Conservation (phyloP, 805 yeast genomes). For the Kuraishia hungarica region DNA sequence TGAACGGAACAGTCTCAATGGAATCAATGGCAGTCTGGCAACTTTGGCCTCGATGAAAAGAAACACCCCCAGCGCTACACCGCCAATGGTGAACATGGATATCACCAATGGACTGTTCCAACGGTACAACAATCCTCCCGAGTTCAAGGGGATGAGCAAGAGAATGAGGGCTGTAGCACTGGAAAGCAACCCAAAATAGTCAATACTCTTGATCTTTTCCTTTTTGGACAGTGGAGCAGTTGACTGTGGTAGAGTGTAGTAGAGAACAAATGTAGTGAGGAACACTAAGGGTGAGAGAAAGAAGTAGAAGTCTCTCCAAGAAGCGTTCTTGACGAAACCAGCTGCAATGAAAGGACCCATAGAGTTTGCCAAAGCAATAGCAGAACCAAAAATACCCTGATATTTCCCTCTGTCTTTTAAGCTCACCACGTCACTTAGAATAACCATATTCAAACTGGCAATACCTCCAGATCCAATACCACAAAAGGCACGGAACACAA, state of each 20-base stretch:
- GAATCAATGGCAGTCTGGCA: constrained; percentile 46
- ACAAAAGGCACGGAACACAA: constrained; percentile 42
- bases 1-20: constrained; percentile 32
- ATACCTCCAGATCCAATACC: constrained; percentile 53
- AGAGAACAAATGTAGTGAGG: constrained; percentile 20
- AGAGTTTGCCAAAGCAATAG: constrained; percentile 43
- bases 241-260: constrained; percentile 26
- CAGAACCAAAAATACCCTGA: constrained; percentile 46
- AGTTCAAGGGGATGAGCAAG: constrained; percentile 45
- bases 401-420: constrained; percentile 45
- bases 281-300: constrained; percentile 33
- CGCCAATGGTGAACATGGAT: constrained; percentile 33
- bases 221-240: constrained; percentile 19
- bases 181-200: constrained; percentile 42
- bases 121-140: constrained; percentile 50
- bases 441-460: constrained; percentile 40
- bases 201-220: constrained; percentile 37
- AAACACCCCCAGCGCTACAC: constrained; percentile 29
- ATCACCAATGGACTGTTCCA: constrained; percentile 44
- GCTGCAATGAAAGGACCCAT: constrained; percentile 52
- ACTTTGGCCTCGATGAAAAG: constrained; percentile 40
- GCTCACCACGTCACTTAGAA: constrained; percentile 45
- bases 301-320: constrained; percentile 47
- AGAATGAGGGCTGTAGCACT: constrained; percentile 40
- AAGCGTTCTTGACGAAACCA: constrained; percentile 30